Conservation (phyloP, 352 stramenopile genomes). For the Globisporangium iwayamae region DNA sequence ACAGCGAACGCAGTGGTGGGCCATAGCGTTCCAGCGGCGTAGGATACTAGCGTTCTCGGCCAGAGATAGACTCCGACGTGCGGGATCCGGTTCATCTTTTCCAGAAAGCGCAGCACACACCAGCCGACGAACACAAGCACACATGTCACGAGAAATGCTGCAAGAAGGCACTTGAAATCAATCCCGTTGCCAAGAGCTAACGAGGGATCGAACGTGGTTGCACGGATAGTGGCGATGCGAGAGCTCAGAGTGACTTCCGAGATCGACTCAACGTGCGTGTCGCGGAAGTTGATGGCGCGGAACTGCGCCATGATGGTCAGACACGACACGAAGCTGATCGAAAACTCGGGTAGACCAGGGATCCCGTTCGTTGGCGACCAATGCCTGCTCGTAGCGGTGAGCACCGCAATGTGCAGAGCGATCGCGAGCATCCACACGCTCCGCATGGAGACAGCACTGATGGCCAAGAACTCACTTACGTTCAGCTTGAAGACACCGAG, state of each 20-base stretch:
- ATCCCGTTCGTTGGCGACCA: conserved; percentile 10
- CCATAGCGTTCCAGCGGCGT: conserved; percentile 19
- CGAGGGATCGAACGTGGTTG: background rate
- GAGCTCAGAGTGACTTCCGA: conserved; percentile 4
- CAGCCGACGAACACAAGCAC: background rate
- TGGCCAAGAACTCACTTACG: conserved; percentile 7
- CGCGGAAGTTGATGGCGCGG: conserved; percentile 2
- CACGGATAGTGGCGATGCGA: background rate
- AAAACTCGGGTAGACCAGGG: conserved; percentile 6
- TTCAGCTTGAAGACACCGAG: conserved; percentile 14
- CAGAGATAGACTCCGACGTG: conserved; percentile 12
- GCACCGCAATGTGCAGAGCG: conserved; percentile 13
- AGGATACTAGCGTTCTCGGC: conserved; percentile 13
- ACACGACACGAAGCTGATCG: conserved; percentile 12
- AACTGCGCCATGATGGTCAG: conserved; percentile 14
- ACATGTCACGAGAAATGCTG: background rate
- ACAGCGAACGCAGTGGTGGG: conserved; percentile 10
- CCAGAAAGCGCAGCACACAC: background rate
- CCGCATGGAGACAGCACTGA: conserved; percentile 13
- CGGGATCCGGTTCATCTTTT: background rate
- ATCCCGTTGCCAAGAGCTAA: conserved; percentile 3
- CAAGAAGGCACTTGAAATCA: conserved; percentile 13
- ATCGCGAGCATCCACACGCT: conserved; percentile 19
- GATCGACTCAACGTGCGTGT: conserved; percentile 10
- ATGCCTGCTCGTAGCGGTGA: conserved; percentile 1